These are phyloP conservation scores for Gnaphalium uliginosum DNA, from an alignment of 129 eudicot genomes.

Conservation along the genomic window DNA sequence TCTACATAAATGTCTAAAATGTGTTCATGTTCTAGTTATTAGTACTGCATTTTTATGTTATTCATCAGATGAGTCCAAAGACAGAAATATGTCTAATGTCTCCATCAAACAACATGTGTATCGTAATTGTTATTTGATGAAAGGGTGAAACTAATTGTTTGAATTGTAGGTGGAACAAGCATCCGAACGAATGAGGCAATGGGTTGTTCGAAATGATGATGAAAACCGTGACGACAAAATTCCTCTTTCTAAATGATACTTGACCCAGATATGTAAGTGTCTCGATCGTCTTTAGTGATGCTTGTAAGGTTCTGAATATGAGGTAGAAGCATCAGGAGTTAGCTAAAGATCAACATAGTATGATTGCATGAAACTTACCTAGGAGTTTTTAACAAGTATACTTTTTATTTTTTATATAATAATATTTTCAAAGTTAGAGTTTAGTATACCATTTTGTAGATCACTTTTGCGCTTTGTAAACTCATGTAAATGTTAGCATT, in stretches of 20 bases:
- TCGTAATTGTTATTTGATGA: neutral
- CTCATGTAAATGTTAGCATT: neutral
- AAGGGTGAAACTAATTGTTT: neutral
- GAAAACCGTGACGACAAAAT: neutral
- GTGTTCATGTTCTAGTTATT: no score
- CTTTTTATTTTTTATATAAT: no score
- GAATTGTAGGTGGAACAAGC: slow-evolving; percentile 67
- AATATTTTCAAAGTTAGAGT: neutral
- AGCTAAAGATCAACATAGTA: neutral
- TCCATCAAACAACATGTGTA: no score
- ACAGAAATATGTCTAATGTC: no score
- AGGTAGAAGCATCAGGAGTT: neutral
- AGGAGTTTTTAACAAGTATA: neutral
- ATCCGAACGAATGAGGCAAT: slow-evolving; percentile 52
- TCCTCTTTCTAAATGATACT: neutral
- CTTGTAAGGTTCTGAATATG: neutral
- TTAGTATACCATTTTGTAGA: neutral
- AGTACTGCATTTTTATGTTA: no score
- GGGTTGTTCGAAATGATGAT: slow-evolving; percentile 37
- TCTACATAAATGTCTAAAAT: no score
- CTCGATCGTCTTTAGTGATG: neutral
- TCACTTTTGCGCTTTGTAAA: no score
- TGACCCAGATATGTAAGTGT: neutral
- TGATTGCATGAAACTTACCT: neutral
- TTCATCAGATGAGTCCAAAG: no score